Base-by-base conservation (phyloP, 805 yeast species). In the Pichia occidentalis region DNA sequence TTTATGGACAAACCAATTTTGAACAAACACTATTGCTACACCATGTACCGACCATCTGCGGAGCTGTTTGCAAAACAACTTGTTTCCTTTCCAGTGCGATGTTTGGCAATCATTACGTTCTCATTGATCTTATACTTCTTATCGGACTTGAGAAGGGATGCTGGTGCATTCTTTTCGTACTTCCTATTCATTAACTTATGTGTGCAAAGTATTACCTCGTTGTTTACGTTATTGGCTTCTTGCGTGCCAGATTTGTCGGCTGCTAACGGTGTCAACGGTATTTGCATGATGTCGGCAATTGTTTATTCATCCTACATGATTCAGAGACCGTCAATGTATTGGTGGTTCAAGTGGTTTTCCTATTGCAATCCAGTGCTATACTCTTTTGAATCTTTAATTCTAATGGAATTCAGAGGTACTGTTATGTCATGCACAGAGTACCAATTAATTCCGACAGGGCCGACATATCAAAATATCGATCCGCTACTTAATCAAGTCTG, bases 231-330 rank as follows among this genome's bases (percentile, higher is more conserved):
- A 48, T 54, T 76, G 34, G 75, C 82, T 21, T 61, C 80, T 1
- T 37, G 68, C 19, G 57, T 72, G 27, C 67, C 71, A 24, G 61
- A 69, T 10, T 55, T 74, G 26, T 62, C 74, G 17, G 64, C 68
- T 31, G 85, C 85, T 1, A 76, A 74, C 61, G 68, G 80, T 21
- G 51, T 78, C 19, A 73, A 79, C 5, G 81, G 84, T 59, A 45
- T 77, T 19, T 44, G 68, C 24, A 58, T 78, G 53, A 59, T 79
- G 49, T 61, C 67, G 6, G 52, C 73, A 45, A 63, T 71, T 26
- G 60, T 77, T 43, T 80, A 78, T 56, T 69, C 84, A 17, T 82
- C 85, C 20, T 76, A 65, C 56, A 68, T 76, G 61, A 70, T 78
- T 47, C 84, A 81, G 36, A 58, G 70, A 22, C 70, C 71, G 4